Evolutionary conservation across 176 grass and related monocot species (phyloP).

Genomic region (Carex cristatella): DNA sequence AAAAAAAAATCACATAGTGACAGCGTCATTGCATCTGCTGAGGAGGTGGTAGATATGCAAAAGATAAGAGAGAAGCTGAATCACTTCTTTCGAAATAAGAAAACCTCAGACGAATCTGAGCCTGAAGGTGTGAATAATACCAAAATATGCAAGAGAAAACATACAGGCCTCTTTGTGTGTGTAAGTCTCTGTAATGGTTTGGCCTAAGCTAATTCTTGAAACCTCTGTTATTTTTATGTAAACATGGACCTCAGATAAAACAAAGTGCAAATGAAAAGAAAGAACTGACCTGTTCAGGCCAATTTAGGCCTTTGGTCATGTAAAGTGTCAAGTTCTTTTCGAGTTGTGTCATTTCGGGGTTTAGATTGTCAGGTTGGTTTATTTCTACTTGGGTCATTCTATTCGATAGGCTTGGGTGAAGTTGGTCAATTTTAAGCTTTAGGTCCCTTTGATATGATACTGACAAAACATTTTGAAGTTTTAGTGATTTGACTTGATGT

Average conservation of each 20-base stretch:
- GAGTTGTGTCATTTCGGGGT: neutral
- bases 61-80: constrained; percentile 72
- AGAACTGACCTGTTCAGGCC: neutral
- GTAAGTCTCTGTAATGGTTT: constrained; percentile 1
- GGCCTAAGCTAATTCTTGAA: neutral
- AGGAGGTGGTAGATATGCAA: constrained; percentile 68
- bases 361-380: neutral
- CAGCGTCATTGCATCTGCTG: constrained; percentile 65
- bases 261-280: neutral
- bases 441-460: neutral
- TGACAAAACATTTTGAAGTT: neutral
- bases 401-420: neutral
- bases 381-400: neutral
- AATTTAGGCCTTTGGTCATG: neutral
- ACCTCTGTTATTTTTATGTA: neutral
- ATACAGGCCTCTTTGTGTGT: constrained; percentile 48
- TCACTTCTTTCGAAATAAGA: constrained; percentile 78
- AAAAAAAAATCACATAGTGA: constrained; percentile 55
- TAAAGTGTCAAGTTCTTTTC: neutral
- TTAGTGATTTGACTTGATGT: neutral
- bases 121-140: constrained; percentile 28
- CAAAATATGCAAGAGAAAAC: constrained; percentile 55
- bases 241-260: neutral
- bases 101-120: constrained; percentile 42
- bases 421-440: neutral